These are phyloP conservation scores for Zasmidium cellare DNA, from an alignment of 2,329 filamentous ascomycete genomes.

Conservation along the genomic window DNA sequence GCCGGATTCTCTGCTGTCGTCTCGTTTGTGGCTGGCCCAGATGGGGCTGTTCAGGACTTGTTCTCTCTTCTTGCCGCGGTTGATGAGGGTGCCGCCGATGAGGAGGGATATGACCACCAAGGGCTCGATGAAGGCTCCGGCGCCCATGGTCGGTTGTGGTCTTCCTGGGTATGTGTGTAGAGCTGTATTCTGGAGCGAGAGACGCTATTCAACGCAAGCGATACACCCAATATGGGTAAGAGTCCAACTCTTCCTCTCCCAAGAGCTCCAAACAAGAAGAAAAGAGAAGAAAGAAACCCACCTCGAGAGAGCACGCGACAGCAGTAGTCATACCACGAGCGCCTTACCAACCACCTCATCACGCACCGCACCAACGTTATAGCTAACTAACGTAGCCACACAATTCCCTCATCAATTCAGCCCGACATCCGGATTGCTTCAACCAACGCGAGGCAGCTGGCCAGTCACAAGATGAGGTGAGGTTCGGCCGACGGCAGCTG, in stretches of 20 bases:
- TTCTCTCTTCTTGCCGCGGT: slow-evolving; percentile 30
- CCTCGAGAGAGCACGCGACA: background rate
- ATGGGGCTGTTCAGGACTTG: background rate
- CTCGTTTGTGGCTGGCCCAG: slow-evolving; percentile 7
- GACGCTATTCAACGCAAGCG: too few relatives aligned
- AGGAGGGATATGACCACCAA: slow-evolving; percentile 61
- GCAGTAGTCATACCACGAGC: background rate
- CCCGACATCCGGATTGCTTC: too few relatives aligned
- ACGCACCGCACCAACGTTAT: too few relatives aligned
- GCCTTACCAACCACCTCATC: too few relatives aligned
- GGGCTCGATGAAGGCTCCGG: slow-evolving; percentile 62
- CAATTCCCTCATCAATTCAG: too few relatives aligned
- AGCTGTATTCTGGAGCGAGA: background rate
- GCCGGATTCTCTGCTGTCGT: slow-evolving; percentile 41
- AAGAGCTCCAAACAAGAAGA: background rate
- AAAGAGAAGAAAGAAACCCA: background rate
- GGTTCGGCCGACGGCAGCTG: too few relatives aligned
- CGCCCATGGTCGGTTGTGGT: slow-evolving; percentile 47
- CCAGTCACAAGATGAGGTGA: too few relatives aligned
- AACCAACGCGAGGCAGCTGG: too few relatives aligned
- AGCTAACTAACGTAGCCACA: too few relatives aligned
- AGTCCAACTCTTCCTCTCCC: too few relatives aligned
- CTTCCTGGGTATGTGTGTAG: too few relatives aligned
- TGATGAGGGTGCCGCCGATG: slow-evolving; percentile 63
- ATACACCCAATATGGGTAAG: too few relatives aligned